Base-by-base conservation (phyloP, 306 rosid species). In the Carpinus fangiana region DNA sequence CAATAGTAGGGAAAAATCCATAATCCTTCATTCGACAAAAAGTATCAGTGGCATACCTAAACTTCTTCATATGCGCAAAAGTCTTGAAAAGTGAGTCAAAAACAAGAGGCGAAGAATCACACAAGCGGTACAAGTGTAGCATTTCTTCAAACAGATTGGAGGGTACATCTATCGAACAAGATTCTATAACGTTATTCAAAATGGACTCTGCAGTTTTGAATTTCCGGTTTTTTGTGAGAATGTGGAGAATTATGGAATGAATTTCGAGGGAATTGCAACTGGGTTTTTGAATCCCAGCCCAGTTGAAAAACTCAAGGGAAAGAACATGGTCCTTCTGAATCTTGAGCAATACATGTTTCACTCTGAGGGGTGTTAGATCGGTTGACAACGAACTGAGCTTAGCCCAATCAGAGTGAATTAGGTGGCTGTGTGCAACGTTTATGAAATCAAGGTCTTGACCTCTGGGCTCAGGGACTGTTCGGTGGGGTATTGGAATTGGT, bases 71-170 rank as follows among this genome's bases (percentile, higher is more conserved):
- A 50, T 87, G 94, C 1, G 95, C 95, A 60, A 78, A 83, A 17
- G 95, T 88, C 82, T 88, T 92, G 91, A 92, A 94, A 65, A 94
- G 92, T 5, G 84, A 54, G 59, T 94, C 97, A 71, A 92, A 94
- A 70, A 90, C 93, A 57, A 68, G 59, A 3, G 95, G 89, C 2
- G 98, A 89, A 5, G 97, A 92, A 84, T 86, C 73, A 72, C 95
- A 92, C 2, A 84, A 17, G 59, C 88, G 82, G 18, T 88, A 92
- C 4, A 95, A 82, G 82, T 82, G 78, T 51, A 92, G 45, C 18
- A 94, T 66, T 0, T 87, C 83, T 68, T 92, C 92, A 71, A 90
- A 90, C 76, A 94, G 75, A 47, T 80, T 79, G 13, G 89, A 50
- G 55, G 91, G 89, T 2, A 84, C 78, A 60, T 90, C 84, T 43